Base-by-base conservation (phyloP, 139 green algal species). In the Limnomonas spitsbergensis region DNA sequence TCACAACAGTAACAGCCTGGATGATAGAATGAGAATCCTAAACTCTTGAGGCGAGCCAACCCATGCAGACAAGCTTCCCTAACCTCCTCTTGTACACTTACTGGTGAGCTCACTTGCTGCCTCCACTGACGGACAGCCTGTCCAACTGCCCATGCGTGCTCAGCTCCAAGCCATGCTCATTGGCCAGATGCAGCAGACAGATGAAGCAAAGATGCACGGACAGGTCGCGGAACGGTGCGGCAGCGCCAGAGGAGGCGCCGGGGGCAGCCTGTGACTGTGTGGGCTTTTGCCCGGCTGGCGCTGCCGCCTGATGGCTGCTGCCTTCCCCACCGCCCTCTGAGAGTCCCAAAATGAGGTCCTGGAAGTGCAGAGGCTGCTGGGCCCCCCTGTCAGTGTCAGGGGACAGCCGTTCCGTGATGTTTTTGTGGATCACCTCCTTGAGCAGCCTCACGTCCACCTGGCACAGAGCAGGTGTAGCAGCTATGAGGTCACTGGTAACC, bases 201-300 rank as follows among this genome's bases (percentile, higher is more conserved):
- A 99, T 98, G 89, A 99, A 99, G 85, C 89, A 95, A 61, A 98
- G 83, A 81, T 98, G 94, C 52, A 97, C 86, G n/a, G 86, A 95
- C 27, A 98, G 61, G 80, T 97, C 92, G 26, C 85, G 83, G 40
- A 90, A 37, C 27, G 47, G 14, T 35, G 35, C 61, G 2, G 26
- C 34, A 4, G 35, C 35, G 35, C 36, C 27, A 27, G 47, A 61
- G 14, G 47, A 14, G 20, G 20, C 47, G 14, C 14, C 47, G 20
- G 47, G 47, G 14, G 47, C 47, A 61, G 14, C 47, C 47, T 20
- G 47, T 61, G 20, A 14, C 47, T 61, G 14, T 61, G 47, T 61
- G 20, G 20, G 14, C 47, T 20, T 61, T 20, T 61, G 47, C 20
- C 47, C 14, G 14, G 47, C 47, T 61, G 47, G 47, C 14, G 47